Percentiles rank a stretch among this genome's conserved stretches.
Conservation (phyloP, 2,329 filamentous ascomycete genomes). For the Parastagonospora avenae region DNA sequence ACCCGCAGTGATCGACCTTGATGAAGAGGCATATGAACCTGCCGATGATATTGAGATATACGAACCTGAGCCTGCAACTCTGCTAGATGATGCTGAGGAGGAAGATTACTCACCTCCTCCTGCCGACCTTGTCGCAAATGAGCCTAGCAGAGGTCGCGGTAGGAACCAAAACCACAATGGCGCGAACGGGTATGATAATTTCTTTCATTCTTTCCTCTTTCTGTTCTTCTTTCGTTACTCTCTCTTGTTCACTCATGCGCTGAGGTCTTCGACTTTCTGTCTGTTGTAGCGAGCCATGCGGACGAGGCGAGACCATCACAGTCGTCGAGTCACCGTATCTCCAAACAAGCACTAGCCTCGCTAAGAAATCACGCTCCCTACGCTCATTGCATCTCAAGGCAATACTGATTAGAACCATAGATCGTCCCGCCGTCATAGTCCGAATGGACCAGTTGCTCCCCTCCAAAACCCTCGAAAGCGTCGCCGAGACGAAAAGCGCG, state of each 20-base stretch:
- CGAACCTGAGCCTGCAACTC: slow-evolving; percentile 37
- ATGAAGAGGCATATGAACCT: slow-evolving; percentile 46
- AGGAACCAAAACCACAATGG: slow-evolving; percentile 21
- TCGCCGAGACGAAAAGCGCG: slow-evolving; percentile 52
- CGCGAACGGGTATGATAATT: slow-evolving; percentile 38
- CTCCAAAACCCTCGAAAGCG: slow-evolving; percentile 58
- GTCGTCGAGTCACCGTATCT: too few relatives aligned
- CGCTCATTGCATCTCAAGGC: background rate
- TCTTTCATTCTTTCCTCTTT: background rate
- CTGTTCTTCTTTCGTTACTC: background rate
- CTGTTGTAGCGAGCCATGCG: background rate
- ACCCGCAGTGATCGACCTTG: slow-evolving; percentile 42
- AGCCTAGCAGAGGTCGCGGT: slow-evolving; percentile 32
- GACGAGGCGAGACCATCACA: too few relatives aligned
- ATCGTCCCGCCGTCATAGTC: slow-evolving; percentile 51
- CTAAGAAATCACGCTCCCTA: background rate
- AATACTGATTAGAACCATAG: slow-evolving; percentile 22
- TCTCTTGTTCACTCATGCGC: slow-evolving; percentile 27
- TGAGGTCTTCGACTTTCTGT: slow-evolving; percentile 39
- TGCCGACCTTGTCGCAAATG: slow-evolving; percentile 43
- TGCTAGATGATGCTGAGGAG: slow-evolving; percentile 45
- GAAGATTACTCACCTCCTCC: slow-evolving; percentile 54
- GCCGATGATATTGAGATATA: slow-evolving; percentile 48
- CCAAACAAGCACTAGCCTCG: too few relatives aligned
- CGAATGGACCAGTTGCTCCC: slow-evolving; percentile 48